Evolutionary conservation across 345 rosid species (phyloP), one percentile per base, ranked within the genome.

Genomic region (Camelina hispida): DNA sequence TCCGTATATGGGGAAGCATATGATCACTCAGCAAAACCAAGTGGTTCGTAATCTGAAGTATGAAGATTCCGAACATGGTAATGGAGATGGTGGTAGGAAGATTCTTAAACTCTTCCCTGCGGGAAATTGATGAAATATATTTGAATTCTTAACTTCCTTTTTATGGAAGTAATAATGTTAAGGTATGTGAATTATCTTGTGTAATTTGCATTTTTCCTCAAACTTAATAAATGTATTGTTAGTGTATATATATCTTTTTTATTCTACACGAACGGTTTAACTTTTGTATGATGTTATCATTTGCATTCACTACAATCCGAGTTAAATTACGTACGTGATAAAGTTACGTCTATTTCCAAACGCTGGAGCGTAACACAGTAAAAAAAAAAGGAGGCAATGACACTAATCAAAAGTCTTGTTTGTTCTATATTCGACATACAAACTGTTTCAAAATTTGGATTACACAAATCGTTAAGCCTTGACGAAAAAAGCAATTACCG

Each of bases 61-160:
- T 54, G 75, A 76, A 53, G 80, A 56, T 62, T 69, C 70, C 0
- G 71, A 56, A 2, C 63, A 12, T 35, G 66, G 53, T 63, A 53
- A 76, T 52, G 74, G 64, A 68, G 71, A 55, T 62, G 37, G 47
- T 70, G 70, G 54, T 5, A 44, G 57, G 58, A 76, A 70, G 71
- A 40, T 77, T 70, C 80, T 77, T 63, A 70, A 63, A 32, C 80
- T 77, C 15, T 77, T 76, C 7, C 75, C 79, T 61, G 53, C 74
- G 1, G 69, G 66, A 17, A 76, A 69, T 55, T 62, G 44, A 55
- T 55, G 22, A 18, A 9, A 12, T 16, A 8, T n/a, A 22, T 53
- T 43, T 69, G 8, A 12, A 7, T 2, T 40, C 22, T 62, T 14
- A 32, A 47, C 14, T 58, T 50, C 5, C 6, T 6, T 62, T 11